Evolutionary conservation across 768 basidiomycete genomes (phyloP).

Genomic region (Suillus subluteus): DNA sequence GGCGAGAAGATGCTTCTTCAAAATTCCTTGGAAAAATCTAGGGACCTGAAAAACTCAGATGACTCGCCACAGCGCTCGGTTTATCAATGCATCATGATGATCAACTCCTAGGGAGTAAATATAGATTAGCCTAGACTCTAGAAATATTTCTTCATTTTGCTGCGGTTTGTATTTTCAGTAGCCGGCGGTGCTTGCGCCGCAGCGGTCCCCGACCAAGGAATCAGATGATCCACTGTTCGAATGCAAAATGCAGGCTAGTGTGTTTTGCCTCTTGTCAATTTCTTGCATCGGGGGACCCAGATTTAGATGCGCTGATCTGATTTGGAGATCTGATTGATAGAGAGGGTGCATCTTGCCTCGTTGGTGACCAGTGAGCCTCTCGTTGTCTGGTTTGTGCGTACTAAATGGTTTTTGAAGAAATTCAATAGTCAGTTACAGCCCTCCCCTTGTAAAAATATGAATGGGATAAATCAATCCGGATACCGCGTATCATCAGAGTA

Average conservation of each 20-base stretch:
- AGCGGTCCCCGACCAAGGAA: not conserved
- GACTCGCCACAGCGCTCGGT: not conserved
- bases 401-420: not conserved
- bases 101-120: not conserved
- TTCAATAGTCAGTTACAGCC: not conserved
- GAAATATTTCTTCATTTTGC: too few relatives aligned
- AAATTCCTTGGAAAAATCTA: not conserved
- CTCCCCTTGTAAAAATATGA: not conserved
- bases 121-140: not conserved
- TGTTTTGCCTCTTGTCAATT: not conserved
- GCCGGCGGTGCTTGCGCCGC: not conserved
- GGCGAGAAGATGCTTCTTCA: not conserved
- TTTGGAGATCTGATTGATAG: not conserved
- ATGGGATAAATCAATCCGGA: not conserved
- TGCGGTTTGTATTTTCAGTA: not conserved
- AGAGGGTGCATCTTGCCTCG: not conserved
- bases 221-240: not conserved
- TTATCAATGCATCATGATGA: not conserved
- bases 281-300: not conserved
- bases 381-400: not conserved
- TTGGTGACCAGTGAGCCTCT: not conserved
- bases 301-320: not conserved
- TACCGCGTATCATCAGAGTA: too few relatives aligned
- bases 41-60: not conserved
- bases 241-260: not conserved